Percentiles rank a stretch among this genome's conserved stretches.
These are phyloP conservation scores for Suillus fuscotomentosus DNA, from an alignment of 768 basidiomycete genomes.

Conservation along the genomic window DNA sequence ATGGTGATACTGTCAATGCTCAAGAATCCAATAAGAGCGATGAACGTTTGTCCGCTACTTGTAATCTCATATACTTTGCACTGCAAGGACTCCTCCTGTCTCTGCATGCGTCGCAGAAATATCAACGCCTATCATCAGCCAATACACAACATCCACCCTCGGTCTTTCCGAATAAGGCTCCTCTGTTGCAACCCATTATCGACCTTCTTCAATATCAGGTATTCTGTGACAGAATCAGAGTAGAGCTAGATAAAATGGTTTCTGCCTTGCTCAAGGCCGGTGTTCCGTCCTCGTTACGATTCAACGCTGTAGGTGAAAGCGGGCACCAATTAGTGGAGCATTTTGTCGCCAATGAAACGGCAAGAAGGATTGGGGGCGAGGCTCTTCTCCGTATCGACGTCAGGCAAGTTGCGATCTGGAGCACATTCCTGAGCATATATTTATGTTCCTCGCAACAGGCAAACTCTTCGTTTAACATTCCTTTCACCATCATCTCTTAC, in stretches of 20 bases:
- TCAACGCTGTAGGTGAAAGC: slow-evolving; percentile 66
- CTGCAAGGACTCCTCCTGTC: slow-evolving; percentile 66
- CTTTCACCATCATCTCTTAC: slow-evolving; percentile 70
- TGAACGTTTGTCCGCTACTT: slow-evolving; percentile 35
- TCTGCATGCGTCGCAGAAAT: slow-evolving; percentile 51
- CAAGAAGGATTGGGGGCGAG: slow-evolving; percentile 62
- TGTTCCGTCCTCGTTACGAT: slow-evolving; percentile 54
- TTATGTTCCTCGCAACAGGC: slow-evolving; percentile 43
- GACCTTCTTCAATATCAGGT: slow-evolving; percentile 78
- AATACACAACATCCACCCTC: slow-evolving; percentile 22
- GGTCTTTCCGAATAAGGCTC: slow-evolving; percentile 31
- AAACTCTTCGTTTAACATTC: slow-evolving; percentile 75
- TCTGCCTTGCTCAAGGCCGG: slow-evolving; percentile 50
- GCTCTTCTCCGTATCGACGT: slow-evolving; percentile 69
- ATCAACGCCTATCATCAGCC: slow-evolving; percentile 32
- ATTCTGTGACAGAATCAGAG: slow-evolving; percentile 63
- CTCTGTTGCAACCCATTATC: slow-evolving; percentile 70
- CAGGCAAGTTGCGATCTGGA: slow-evolving; percentile 38
- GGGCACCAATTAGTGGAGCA: slow-evolving; percentile 54
- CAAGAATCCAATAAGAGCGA: slow-evolving; percentile 11
- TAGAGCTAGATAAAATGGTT: slow-evolving; percentile 53
- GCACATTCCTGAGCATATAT: background rate
- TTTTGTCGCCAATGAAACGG: slow-evolving; percentile 40
- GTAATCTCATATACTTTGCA: slow-evolving; percentile 66
- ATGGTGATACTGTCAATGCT: slow-evolving; percentile 22